Evolutionary conservation across 2,329 filamentous ascomycete species (phyloP).

Genomic region (Plenodomus tracheiphilus): DNA sequence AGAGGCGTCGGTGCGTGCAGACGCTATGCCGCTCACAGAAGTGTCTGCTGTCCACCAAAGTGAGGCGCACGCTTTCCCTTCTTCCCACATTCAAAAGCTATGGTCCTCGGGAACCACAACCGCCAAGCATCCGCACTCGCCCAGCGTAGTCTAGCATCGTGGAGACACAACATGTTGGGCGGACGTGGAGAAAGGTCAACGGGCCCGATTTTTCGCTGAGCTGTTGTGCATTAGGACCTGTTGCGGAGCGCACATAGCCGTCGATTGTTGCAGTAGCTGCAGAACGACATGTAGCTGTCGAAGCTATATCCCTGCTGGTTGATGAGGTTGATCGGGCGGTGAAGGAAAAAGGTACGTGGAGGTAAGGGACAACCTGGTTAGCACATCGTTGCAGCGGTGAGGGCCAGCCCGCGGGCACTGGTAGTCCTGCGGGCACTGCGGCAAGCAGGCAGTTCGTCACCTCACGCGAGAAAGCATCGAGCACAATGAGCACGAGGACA

Average conservation of each 20-base stretch:
- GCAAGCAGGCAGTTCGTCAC: not conserved
- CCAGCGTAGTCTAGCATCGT: conserved; percentile 13
- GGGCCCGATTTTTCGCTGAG: conserved; percentile 19
- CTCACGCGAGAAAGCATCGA: not conserved
- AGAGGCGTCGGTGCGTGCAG: not conserved
- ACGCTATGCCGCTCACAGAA: not conserved
- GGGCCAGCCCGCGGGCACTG: not conserved
- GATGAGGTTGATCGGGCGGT: conserved; percentile 6
- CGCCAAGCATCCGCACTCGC: conserved; percentile 15
- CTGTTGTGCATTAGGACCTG: conserved; percentile 16
- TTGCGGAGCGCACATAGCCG: not conserved
- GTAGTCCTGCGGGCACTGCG: not conserved
- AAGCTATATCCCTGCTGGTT: not conserved
- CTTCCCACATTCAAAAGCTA: conserved; percentile 4
- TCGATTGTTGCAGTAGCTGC: conserved; percentile 14
- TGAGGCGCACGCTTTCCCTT: conserved; percentile 9
- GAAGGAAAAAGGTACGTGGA: conserved; percentile 16
- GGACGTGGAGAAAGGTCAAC: not conserved
- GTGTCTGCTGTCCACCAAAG: conserved; percentile 6
- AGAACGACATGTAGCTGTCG: not conserved
- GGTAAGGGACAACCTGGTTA: conserved; percentile 13
- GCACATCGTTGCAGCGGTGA: not conserved
- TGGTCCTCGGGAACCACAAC: not conserved
- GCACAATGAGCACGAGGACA: not conserved
- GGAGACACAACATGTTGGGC: not conserved